phyloP scores from a whole-genome alignment of 2,329 filamentous ascomycete species.

The Botrytis paeoniae region DNA sequence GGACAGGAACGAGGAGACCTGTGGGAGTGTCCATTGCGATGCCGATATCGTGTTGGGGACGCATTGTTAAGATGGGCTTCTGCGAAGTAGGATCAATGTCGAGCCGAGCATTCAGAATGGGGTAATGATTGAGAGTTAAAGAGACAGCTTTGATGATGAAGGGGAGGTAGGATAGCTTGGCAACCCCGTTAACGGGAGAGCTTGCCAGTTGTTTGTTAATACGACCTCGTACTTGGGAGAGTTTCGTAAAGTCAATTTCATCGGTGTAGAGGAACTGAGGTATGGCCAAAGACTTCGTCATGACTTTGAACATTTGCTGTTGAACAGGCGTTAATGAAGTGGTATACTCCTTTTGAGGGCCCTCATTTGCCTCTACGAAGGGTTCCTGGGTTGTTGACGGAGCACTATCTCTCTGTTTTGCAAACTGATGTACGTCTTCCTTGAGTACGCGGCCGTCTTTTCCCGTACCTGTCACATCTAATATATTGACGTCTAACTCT shows the following conservation, averaged over 20 bases:
- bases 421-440: conserved; percentile 79
- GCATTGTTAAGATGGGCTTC: conserved; percentile 74
- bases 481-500: conserved; percentile 73
- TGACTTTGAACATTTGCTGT: conserved; percentile 93
- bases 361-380: conserved; percentile 22
- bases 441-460: conserved; percentile 89
- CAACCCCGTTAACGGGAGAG: conserved; percentile 41
- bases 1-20: conserved; percentile 86
- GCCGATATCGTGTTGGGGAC: conserved; percentile 88
- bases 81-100: conserved; percentile 53
- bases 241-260: conserved; percentile 75
- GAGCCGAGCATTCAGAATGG: conserved; percentile 82
- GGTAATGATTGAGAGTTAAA: conserved; percentile 74
- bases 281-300: conserved; percentile 88
- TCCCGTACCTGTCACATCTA: conserved; percentile 77
- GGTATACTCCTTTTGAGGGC: conserved; percentile 62
- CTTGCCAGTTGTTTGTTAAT: conserved; percentile 63
- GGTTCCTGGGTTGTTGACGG: conserved; percentile 27
- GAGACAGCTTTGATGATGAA: conserved; percentile 97
- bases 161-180: conserved; percentile 83
- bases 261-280: conserved; percentile 96
- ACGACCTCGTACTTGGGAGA: conserved; percentile 68
- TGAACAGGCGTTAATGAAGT: conserved; percentile 75
- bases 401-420: conserved; percentile 51
- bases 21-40: conserved; percentile 90